Evolutionary conservation across 73 alveolate genomes (phyloP).

Genomic region (Stentor roeselii): DNA sequence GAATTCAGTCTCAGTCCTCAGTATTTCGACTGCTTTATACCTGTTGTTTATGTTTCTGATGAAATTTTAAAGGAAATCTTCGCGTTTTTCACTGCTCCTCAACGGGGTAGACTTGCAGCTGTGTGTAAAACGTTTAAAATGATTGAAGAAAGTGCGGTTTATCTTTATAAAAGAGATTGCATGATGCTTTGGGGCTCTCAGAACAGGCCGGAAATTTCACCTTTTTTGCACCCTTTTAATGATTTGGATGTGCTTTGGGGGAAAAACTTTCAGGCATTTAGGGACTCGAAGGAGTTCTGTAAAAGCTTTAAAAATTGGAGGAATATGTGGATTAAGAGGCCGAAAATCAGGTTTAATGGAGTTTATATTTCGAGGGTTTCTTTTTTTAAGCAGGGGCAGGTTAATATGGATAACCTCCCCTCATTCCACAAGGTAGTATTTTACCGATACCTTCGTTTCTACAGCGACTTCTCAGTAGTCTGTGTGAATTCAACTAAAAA

Average conservation of each 20-base stretch:
- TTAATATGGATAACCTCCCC: neutral
- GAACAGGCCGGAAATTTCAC: neutral
- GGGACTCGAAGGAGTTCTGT: neutral
- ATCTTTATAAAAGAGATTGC: conserved; percentile 20
- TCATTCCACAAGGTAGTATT: conserved; percentile 10
- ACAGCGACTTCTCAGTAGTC: conserved; percentile 8
- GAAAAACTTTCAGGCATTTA: neutral
- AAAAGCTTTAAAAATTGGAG: conserved; percentile 21
- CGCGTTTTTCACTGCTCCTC: neutral
- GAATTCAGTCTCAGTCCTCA: conserved; percentile 24
- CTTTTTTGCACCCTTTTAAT: conserved; percentile 8
- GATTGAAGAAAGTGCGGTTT: neutral
- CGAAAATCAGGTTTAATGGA: conserved; percentile 12
- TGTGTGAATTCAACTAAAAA: neutral
- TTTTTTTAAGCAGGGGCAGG: conserved; percentile 10
- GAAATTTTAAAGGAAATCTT: conserved; percentile 20
- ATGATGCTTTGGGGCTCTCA: neutral
- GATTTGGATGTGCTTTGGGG: neutral
- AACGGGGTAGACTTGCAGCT: neutral
- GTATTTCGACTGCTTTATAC: neutral
- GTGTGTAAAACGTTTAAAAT: conserved; percentile 1
- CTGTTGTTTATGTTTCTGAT: neutral
- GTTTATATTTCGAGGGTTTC: neutral
- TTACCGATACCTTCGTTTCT: conserved; percentile 7
- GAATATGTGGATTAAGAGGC: conserved; percentile 24